phyloP scores from a whole-genome alignment of 345 rosid genomes.

The Euphorbia peplus region DNA sequence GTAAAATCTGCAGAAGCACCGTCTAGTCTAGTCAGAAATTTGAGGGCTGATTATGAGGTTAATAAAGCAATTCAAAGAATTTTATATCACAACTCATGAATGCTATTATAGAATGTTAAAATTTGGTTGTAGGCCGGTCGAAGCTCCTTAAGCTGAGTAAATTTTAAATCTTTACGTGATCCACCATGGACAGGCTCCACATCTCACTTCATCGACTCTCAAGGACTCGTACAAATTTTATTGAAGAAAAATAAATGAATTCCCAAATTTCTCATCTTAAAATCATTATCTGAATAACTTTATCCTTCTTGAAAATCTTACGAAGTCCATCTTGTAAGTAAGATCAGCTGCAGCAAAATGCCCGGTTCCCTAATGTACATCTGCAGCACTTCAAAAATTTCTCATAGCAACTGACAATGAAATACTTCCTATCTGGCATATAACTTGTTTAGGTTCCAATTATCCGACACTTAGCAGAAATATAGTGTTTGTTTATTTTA shows the following conservation, averaged over 20 bases:
- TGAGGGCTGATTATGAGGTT: slow-evolving; percentile 5
- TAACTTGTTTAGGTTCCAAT: background rate
- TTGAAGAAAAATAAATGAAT: background rate
- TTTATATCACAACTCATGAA: background rate
- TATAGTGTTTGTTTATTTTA: slow-evolving; percentile 1
- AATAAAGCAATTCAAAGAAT: background rate
- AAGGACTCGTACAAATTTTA: background rate
- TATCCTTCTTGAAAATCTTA: background rate
- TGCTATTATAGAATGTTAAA: background rate
- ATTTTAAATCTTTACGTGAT: background rate
- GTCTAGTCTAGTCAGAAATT: background rate
- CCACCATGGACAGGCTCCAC: background rate
- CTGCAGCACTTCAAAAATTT: background rate
- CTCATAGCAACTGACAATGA: background rate
- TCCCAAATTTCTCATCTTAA: background rate
- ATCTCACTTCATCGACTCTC: background rate
- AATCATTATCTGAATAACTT: background rate
- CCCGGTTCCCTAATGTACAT: background rate
- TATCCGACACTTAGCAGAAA: background rate
- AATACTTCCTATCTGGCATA: background rate
- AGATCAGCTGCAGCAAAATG: background rate
- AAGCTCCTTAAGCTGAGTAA: background rate
- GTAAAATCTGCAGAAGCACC: slow-evolving; percentile 58
- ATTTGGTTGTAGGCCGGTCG: background rate
- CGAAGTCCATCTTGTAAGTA: background rate